These are phyloP conservation scores for Leishmania amazonensis DNA, from an alignment of 208 protist genomes.

Conservation along the genomic window DNA sequence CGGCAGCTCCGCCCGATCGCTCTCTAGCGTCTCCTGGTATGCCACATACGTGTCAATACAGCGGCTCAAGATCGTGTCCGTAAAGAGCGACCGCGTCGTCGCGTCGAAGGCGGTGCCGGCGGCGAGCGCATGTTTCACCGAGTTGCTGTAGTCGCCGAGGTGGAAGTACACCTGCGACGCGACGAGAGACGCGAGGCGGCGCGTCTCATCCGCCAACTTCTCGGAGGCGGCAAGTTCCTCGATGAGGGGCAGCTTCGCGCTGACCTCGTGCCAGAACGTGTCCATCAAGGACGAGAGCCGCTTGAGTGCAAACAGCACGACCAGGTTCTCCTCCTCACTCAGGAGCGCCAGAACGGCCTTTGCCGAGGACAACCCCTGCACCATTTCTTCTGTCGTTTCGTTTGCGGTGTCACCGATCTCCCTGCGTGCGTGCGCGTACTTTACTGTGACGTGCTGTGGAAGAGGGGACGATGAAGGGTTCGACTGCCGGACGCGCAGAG, in stretches of 20 bases:
- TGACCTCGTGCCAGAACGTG: conserved; percentile 92
- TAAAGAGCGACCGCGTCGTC: conserved; percentile 73
- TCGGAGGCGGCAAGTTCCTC: conserved; percentile 81
- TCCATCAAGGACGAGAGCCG: conserved; percentile 79
- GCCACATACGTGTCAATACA: conserved; percentile 95
- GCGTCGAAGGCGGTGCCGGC: conserved; percentile 96
- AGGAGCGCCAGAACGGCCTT: conserved; percentile 87
- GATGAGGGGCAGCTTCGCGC: conserved; percentile 72
- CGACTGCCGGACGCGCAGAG: no score
- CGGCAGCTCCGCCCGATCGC: conserved; percentile 50
- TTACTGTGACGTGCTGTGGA: background rate
- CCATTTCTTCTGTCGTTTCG: conserved; percentile 28
- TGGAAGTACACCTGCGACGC: conserved; percentile 98
- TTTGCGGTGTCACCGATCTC: background rate
- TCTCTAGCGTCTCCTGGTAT: conserved; percentile 55
- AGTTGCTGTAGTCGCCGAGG: conserved; percentile 95
- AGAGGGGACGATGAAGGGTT: background rate
- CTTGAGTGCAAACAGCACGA: conserved; percentile 81
- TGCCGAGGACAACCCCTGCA: conserved; percentile 67
- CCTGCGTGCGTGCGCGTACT: background rate
- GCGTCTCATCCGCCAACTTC: conserved; percentile 58
- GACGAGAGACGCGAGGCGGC: conserved; percentile 90
- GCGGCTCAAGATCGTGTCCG: conserved; percentile 91
- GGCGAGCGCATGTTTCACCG: conserved; percentile 95
- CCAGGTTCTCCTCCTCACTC: conserved; percentile 61